A percentile compares a stretch with the other conserved stretches of the same genome.
Conservation (phyloP, 129 eudicot genomes). For the Chrysanthemum seticuspe region DNA sequence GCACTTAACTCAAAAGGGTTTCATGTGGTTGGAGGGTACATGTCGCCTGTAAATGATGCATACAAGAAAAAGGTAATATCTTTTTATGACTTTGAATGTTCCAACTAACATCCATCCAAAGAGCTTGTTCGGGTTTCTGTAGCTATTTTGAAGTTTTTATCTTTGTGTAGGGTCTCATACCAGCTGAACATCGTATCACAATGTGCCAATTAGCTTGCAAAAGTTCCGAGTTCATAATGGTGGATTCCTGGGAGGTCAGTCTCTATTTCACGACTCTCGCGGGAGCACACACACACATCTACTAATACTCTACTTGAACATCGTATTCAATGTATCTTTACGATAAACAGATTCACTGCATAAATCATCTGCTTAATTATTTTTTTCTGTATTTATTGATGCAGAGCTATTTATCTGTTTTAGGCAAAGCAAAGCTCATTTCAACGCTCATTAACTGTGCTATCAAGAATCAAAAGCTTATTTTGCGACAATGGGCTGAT, state of each 20-base stretch:
- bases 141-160: not conserved
- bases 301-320: not conserved
- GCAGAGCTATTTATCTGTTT: constrained; percentile 31
- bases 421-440: constrained; percentile 78
- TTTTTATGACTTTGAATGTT: not conserved
- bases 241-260: constrained; percentile 93
- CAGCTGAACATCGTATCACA: constrained; percentile 70
- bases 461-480: constrained; percentile 63
- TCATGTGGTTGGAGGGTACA: constrained; percentile 86
- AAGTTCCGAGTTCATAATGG: constrained; percentile 82
- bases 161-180: constrained; percentile 62
- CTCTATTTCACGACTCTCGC: not conserved
- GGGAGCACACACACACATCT: not conserved
- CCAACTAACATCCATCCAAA: too few relatives aligned
- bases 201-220: constrained; percentile 83
- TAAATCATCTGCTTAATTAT: not conserved
- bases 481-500: constrained; percentile 42
- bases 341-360: not conserved
- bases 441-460: constrained; percentile 81
- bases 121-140: too few relatives aligned
- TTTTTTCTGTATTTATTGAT: constrained; percentile 11
- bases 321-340: constrained; percentile 10
- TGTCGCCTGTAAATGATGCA: constrained; percentile 96
- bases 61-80: constrained; percentile 71
- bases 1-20: constrained; percentile 70